phyloP scores from a whole-genome alignment of 169 alveolate species.

The Plasmodium knowlesi region DNA sequence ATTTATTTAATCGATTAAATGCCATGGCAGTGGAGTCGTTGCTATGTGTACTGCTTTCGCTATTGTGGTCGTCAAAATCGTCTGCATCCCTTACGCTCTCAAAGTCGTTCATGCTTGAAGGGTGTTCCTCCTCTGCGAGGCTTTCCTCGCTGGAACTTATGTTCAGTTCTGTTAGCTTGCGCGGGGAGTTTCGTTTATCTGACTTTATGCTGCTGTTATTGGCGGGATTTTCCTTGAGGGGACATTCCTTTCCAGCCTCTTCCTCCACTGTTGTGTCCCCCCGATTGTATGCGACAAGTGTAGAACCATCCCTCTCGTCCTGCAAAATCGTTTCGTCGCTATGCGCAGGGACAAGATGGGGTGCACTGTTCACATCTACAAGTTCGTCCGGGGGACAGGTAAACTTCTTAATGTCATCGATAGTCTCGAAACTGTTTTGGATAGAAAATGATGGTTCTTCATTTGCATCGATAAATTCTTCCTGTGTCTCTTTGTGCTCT shows the following conservation, averaged over 20 bases:
- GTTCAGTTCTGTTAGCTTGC: slow-evolving; percentile 7
- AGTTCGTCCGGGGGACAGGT: background rate
- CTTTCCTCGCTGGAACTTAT: slow-evolving; percentile 62
- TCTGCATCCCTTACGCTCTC: slow-evolving; percentile 23
- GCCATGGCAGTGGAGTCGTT: slow-evolving; percentile 69
- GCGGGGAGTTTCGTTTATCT: background rate
- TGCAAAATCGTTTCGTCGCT: slow-evolving; percentile 3
- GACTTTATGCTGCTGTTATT: background rate
- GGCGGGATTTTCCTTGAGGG: background rate
- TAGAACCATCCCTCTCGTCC: background rate
- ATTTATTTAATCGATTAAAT: slow-evolving; percentile 22
- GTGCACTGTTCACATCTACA: background rate
- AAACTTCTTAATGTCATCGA: background rate
- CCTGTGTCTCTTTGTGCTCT: background rate
- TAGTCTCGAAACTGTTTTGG: background rate
- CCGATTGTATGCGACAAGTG: background rate
- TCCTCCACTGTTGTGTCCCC: background rate
- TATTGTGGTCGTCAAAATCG: background rate
- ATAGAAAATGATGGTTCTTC: background rate
- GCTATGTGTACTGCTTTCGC: slow-evolving; percentile 23
- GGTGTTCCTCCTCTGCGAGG: background rate
- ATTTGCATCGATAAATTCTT: background rate
- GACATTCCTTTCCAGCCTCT: background rate
- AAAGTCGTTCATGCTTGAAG: slow-evolving; percentile 40
- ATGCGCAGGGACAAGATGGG: background rate